These are phyloP conservation scores for Didymella pinodella DNA, from an alignment of 2,329 filamentous ascomycete genomes.

Conservation along the genomic window DNA sequence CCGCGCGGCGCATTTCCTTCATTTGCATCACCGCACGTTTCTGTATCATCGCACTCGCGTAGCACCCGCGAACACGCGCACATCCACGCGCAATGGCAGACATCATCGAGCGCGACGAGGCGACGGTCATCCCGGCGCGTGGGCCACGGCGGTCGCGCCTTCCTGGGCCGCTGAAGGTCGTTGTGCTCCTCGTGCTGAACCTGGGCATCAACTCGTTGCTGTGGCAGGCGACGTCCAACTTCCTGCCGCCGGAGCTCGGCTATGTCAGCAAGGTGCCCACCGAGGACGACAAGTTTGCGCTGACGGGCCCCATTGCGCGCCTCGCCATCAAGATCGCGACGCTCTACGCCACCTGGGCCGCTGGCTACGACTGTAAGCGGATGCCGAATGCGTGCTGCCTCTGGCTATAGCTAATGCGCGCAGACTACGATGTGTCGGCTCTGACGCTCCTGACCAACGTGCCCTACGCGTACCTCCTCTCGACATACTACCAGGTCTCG, in stretches of 20 bases:
- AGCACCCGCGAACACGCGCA: constrained; percentile 11
- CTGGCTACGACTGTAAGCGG: constrained; percentile 73
- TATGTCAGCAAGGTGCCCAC: constrained; percentile 67
- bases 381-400: neutral
- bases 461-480: constrained; percentile 77
- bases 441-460: constrained; percentile 72
- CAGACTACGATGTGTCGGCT: constrained; percentile 53
- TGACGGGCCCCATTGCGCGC: constrained; percentile 58
- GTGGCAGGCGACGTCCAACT: constrained; percentile 67
- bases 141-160: constrained; percentile 43
- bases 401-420: constrained; percentile 15
- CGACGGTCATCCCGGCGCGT: constrained; percentile 36
- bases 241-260: constrained; percentile 71
- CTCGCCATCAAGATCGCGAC: constrained; percentile 68
- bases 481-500: constrained; percentile 77
- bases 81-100: constrained; percentile 34
- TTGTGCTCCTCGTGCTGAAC: constrained; percentile 59
- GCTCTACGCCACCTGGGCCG: constrained; percentile 75
- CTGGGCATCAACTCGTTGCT: constrained; percentile 70
- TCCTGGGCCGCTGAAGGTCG: constrained; percentile 50
- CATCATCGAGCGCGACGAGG: constrained; percentile 39
- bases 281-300: constrained; percentile 65
- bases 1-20: constrained; percentile 19
- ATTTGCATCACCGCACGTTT: neutral
- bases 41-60: constrained; percentile 3